Conservation (phyloP, 805 yeast species). For the Schizosaccharomyces octosporus region DNA sequence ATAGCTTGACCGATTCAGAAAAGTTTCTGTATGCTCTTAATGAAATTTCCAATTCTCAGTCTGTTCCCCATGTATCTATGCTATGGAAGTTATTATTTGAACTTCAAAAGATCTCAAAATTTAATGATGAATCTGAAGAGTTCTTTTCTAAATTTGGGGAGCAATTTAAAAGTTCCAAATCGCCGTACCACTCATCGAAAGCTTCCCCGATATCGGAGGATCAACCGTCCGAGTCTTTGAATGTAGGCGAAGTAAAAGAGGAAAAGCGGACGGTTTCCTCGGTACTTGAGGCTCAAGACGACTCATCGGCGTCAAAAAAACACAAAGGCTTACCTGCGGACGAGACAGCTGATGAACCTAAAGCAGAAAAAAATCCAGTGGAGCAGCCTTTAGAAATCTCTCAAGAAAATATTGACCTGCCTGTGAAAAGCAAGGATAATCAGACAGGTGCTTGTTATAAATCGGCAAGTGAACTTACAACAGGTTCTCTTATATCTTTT, state of each 20-base stretch:
- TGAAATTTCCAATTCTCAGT: background rate
- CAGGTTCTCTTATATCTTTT: background rate
- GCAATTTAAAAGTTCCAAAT: background rate
- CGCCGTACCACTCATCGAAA: background rate
- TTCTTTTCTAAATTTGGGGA: background rate
- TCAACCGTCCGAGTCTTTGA: too few species aligned
- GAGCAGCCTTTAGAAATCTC: background rate
- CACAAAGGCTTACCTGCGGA: too few species aligned
- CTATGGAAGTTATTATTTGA: background rate
- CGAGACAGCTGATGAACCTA: too few species aligned
- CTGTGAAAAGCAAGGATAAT: background rate
- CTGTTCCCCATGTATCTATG: background rate
- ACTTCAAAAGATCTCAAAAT: background rate
- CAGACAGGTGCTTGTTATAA: background rate
- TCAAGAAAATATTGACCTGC: background rate
- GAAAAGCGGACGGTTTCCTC: background rate
- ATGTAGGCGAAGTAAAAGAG: background rate
- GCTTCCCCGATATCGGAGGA: background rate
- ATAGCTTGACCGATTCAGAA: too few species aligned
- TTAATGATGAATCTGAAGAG: background rate
- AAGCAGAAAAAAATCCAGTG: background rate
- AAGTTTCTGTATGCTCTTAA: too few species aligned
- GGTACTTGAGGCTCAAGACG: background rate
- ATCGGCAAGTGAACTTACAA: background rate
- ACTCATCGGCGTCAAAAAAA: too few species aligned